Conservation (phyloP, 306 rosid genomes). For the Quercus alba region DNA sequence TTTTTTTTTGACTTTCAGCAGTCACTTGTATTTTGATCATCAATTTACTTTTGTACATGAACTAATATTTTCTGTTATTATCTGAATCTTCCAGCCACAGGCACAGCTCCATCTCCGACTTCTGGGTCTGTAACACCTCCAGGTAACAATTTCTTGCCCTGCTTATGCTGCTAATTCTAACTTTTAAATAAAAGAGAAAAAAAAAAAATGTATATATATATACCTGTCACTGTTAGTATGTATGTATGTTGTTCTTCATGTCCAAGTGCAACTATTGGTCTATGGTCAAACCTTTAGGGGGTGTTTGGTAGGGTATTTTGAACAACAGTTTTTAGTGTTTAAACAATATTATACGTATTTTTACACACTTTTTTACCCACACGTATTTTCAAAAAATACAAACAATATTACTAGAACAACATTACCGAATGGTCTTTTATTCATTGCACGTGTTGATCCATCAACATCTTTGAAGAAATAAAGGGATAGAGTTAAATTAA, state of each 20-base stretch:
- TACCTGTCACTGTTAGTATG: neutral
- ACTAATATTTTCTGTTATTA: neutral
- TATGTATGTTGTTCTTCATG: neutral
- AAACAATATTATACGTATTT: too few relatives aligned
- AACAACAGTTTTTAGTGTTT: too few relatives aligned
- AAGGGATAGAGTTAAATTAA: neutral
- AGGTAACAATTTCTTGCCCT: conserved; percentile 1
- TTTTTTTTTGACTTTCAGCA: neutral
- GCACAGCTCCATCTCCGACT: conserved; percentile 5
- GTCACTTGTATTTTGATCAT: neutral
- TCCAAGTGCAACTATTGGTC: too few relatives aligned
- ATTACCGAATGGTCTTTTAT: too few relatives aligned
- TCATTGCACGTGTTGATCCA: neutral
- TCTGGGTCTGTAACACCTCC: neutral
- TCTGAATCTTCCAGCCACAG: conserved; percentile 3
- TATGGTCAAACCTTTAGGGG: too few relatives aligned
- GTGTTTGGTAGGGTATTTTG: too few relatives aligned
- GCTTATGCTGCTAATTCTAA: neutral
- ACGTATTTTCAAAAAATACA: too few relatives aligned
- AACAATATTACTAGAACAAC: too few relatives aligned
- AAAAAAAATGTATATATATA: neutral
- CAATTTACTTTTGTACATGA: neutral
- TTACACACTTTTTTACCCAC: rapidly evolving
- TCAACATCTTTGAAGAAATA: neutral
- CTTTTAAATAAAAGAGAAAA: neutral